Percentiles rank a stretch among this genome's conserved stretches.
Conservation (phyloP, 306 rosid species). For the Vigna trinervia region DNA sequence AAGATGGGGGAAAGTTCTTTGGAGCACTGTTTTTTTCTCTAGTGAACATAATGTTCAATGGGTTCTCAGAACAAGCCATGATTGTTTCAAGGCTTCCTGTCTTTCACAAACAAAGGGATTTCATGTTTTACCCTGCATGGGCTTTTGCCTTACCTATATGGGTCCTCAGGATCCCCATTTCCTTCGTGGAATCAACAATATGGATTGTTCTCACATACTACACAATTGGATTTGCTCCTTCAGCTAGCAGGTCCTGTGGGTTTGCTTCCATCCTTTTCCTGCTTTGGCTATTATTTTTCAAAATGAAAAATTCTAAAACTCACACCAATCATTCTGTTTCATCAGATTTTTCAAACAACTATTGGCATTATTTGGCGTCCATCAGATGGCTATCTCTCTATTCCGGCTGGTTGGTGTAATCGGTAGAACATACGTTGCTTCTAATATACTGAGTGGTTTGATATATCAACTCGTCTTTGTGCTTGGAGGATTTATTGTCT, state of each 20-base stretch:
- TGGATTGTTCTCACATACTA: slow-evolving; percentile 82
- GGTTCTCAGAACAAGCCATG: slow-evolving; percentile 69
- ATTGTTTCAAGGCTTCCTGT: slow-evolving; percentile 71
- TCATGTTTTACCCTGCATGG: slow-evolving; percentile 84
- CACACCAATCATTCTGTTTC: neutral
- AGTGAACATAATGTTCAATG: slow-evolving; percentile 78
- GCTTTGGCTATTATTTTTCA: neutral
- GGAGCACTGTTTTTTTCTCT: slow-evolving; percentile 82
- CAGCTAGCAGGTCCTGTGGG: slow-evolving; percentile 67
- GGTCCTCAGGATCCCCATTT: slow-evolving; percentile 78
- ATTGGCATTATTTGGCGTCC: slow-evolving; percentile 60
- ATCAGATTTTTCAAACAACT: slow-evolving; percentile 65
- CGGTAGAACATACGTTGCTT: slow-evolving; percentile 64
- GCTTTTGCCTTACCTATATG: slow-evolving; percentile 76
- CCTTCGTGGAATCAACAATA: slow-evolving; percentile 68
- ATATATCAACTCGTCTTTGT: slow-evolving; percentile 52
- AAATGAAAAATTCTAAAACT: neutral
- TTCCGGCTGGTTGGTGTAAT: slow-evolving; percentile 64
- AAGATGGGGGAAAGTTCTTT: slow-evolving; percentile 59
- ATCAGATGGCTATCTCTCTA: slow-evolving; percentile 73
- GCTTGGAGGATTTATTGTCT: slow-evolving; percentile 70
- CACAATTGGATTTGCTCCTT: slow-evolving; percentile 85
- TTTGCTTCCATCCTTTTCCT: neutral
- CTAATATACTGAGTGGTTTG: slow-evolving; percentile 60
- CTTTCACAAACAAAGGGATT: slow-evolving; percentile 77